Percentiles rank a stretch among this genome's conserved stretches.
phyloP scores from a whole-genome alignment of 306 rosid species.

The Sphenostylis stenocarpa region DNA sequence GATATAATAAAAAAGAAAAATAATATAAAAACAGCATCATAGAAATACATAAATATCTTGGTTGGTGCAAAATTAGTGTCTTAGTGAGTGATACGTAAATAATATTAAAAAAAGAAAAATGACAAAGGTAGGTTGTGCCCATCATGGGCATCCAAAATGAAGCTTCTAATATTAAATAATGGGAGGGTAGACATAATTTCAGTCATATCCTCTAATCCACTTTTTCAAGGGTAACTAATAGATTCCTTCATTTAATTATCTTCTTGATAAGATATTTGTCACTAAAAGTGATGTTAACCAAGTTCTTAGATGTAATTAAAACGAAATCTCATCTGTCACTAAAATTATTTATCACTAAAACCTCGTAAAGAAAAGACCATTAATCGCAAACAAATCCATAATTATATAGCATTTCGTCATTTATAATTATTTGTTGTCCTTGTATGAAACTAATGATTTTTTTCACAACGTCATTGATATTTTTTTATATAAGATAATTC shows the following conservation, averaged over 20 bases:
- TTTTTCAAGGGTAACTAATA: constrained; percentile 28
- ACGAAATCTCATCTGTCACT: constrained; percentile 22
- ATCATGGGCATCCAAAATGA: constrained; percentile 41
- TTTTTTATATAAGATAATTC: too few relatives aligned
- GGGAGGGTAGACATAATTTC: neutral
- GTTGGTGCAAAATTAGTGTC: constrained; percentile 27
- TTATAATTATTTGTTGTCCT: too few relatives aligned
- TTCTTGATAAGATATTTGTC: constrained; percentile 31
- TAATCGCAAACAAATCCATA: too few relatives aligned
- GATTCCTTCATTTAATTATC: constrained; percentile 30
- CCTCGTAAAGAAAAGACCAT: too few relatives aligned
- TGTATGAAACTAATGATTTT: too few relatives aligned
- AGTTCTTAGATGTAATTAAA: constrained; percentile 20
- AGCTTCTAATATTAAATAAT: constrained; percentile 32
- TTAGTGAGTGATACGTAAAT: constrained; percentile 28
- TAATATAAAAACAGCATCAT: neutral
- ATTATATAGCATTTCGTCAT: neutral
- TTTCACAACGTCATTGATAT: too few relatives aligned
- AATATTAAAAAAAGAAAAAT: neutral
- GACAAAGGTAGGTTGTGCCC: constrained; percentile 40
- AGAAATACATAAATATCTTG: neutral
- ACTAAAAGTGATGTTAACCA: constrained; percentile 22
- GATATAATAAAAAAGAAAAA: neutral
- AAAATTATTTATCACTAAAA: too few relatives aligned
- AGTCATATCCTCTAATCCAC: constrained; percentile 17